phyloP scores from a whole-genome alignment of 2,329 filamentous ascomycete species.

The Cladobotryum protrusum region DNA sequence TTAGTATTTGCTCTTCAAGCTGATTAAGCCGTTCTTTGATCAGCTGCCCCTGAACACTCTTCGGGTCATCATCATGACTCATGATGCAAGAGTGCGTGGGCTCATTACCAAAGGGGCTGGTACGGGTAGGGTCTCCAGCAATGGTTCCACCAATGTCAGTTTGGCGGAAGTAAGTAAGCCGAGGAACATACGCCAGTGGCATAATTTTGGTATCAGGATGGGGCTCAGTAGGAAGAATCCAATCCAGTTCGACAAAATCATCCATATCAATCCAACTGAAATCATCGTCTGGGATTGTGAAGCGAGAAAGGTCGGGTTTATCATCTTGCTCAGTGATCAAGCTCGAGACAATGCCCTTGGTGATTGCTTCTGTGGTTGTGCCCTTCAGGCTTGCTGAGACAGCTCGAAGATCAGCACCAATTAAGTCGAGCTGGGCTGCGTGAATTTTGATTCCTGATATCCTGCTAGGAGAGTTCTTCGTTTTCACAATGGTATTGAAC shows the following conservation, averaged over 20 bases:
- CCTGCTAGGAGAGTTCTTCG: constrained; percentile 67
- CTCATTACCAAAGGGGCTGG: constrained; percentile 87
- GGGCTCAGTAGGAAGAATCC: constrained; percentile 83
- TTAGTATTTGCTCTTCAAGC: constrained; percentile 69
- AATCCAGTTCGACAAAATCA: constrained; percentile 96
- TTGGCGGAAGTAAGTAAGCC: constrained; percentile 94
- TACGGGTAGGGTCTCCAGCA: constrained; percentile 71
- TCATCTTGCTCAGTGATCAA: constrained; percentile 50
- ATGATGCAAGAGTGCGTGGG: constrained; percentile 94
- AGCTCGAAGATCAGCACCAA: constrained; percentile 85
- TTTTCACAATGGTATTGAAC: constrained; percentile 75
- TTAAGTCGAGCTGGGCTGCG: constrained; percentile 84
- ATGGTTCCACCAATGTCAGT: constrained; percentile 84
- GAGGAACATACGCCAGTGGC: constrained; percentile 85
- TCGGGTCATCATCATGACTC: constrained; percentile 82
- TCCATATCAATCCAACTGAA: constrained; percentile 99
- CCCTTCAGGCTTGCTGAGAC: constrained; percentile 85
- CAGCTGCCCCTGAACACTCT: constrained; percentile 78
- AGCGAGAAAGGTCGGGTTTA: constrained; percentile 71
- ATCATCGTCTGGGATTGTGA: constrained; percentile 93
- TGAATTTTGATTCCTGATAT: constrained; percentile 96
- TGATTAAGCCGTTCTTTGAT: constrained; percentile 75
- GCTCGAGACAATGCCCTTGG: constrained; percentile 48
- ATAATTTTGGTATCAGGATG: constrained; percentile 93
- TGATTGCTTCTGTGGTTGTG: constrained; percentile 69